Percentiles rank a stretch among this genome's conserved stretches.
Conservation (phyloP, 228 moss, liverwort and hornwort species). For the Sphagnum fallax region DNA sequence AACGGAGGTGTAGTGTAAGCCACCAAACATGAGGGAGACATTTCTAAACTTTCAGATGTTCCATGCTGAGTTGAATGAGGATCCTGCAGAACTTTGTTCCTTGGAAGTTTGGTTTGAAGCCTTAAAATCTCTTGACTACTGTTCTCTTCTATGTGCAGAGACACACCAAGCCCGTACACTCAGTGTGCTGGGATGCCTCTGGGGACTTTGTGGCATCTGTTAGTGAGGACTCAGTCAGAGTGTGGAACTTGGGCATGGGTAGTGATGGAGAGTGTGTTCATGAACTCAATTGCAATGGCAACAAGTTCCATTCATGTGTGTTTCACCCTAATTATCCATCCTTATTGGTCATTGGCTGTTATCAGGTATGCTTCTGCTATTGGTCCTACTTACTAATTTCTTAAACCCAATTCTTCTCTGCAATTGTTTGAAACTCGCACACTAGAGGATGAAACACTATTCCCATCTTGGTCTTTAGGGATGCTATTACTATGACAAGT, state of each 20-base stretch:
- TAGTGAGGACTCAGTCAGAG: conserved; percentile 96
- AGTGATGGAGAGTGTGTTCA: conserved; percentile 96
- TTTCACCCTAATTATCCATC: conserved; percentile 99
- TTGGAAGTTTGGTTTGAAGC: background rate
- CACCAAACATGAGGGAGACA: background rate
- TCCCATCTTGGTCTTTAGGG: too few relatives aligned
- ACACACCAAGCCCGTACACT: conserved; percentile 97
- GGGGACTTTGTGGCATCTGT: conserved; percentile 98
- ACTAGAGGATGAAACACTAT: too few relatives aligned
- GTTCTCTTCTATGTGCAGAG: conserved; percentile 43
- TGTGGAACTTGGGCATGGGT: conserved; percentile 85
- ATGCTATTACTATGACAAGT: too few relatives aligned
- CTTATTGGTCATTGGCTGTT: conserved; percentile 92
- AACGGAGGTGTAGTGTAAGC: background rate
- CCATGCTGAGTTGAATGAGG: background rate
- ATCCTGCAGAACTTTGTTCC: background rate
- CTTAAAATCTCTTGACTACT: background rate
- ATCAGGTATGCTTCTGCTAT: conserved; percentile 50
- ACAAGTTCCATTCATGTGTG: conserved; percentile 98
- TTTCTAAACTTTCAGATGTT: background rate
- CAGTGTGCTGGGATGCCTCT: conserved; percentile 96
- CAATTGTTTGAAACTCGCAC: background rate
- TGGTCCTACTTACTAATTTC: background rate
- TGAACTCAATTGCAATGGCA: conserved; percentile 97
- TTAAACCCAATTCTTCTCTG: background rate